These are phyloP conservation scores for Tremella yokohamensis DNA, from an alignment of 768 basidiomycete genomes.

Conservation along the genomic window DNA sequence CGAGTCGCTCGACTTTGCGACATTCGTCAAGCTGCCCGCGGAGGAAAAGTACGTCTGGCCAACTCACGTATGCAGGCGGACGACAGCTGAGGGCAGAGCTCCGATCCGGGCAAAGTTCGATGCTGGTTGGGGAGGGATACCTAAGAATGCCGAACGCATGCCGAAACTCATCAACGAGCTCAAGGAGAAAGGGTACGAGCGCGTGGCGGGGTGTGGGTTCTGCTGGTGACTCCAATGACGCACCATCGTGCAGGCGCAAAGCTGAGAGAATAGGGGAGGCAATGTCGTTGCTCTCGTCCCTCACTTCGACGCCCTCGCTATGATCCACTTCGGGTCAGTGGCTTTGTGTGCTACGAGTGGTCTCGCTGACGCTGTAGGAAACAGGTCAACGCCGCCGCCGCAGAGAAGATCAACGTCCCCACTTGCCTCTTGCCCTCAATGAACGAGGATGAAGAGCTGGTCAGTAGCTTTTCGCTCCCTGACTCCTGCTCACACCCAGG, in stretches of 20 bases:
- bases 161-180: slow-evolving; percentile 9
- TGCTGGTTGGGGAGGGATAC: slow-evolving; percentile 51
- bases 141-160: slow-evolving; percentile 54
- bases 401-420: slow-evolving; percentile 57
- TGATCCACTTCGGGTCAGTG: slow-evolving; percentile 12
- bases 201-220: slow-evolving; percentile 20
- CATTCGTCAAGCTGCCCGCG: slow-evolving; percentile 51
- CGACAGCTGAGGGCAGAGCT: not conserved
- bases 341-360: not conserved
- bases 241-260: not conserved
- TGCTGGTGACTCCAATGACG: slow-evolving; percentile 28
- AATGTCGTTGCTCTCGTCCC: slow-evolving; percentile 10
- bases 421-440: slow-evolving; percentile 60
- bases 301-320: slow-evolving; percentile 13
- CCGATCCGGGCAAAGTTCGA: slow-evolving; percentile 56
- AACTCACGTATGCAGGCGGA: too few relatives aligned
- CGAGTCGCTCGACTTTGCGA: slow-evolving; percentile 54
- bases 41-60: slow-evolving; percentile 11
- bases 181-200: slow-evolving; percentile 17
- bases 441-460: slow-evolving; percentile 60
- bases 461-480: slow-evolving; percentile 27
- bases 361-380: not conserved
- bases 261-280: slow-evolving; percentile 10
- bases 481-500: slow-evolving; percentile 1
- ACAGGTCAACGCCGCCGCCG: slow-evolving; percentile 51